Evolutionary conservation across 1,139 yeast species (phyloP).

Genomic region (Pichia sp.): DNA sequence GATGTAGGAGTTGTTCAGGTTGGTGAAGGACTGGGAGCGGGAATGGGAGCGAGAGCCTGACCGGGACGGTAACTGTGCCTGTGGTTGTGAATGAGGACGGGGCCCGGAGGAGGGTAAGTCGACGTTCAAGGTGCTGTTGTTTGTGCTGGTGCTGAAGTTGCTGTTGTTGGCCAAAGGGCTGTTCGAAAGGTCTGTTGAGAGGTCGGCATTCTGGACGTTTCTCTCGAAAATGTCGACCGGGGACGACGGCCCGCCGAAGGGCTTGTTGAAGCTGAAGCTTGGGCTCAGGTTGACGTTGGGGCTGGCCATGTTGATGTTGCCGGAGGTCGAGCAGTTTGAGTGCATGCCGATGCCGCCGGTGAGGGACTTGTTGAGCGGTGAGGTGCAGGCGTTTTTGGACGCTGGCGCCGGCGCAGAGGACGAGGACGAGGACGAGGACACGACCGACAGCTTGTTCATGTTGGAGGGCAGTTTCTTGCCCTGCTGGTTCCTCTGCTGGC

Average conservation of each 20-base stretch:
- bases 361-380: not conserved
- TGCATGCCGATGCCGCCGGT: not conserved
- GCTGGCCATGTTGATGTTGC: not conserved
- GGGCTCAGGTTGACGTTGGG: not conserved
- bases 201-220: conserved; percentile 13
- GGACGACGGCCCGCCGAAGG: conserved; percentile 1
- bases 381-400: not conserved
- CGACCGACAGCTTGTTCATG: not conserved
- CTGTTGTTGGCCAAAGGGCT: not conserved
- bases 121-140: no score
- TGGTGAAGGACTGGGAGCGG: not conserved
- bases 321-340: not conserved
- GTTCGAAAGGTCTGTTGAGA: not conserved
- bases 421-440: not conserved
- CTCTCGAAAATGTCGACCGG: conserved; percentile 18
- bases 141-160: no score
- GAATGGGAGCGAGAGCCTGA: not conserved
- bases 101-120: no score
- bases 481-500: conserved; percentile 1
- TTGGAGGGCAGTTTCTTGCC: not conserved
- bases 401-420: not conserved
- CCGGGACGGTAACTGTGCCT: not conserved
- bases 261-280: not conserved
- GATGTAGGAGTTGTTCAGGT: not conserved
- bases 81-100: not conserved